Percentiles rank a stretch among this genome's conserved stretches.
Conservation (phyloP, 2,329 filamentous ascomycete genomes). For the Aspergillus phoenicis region DNA sequence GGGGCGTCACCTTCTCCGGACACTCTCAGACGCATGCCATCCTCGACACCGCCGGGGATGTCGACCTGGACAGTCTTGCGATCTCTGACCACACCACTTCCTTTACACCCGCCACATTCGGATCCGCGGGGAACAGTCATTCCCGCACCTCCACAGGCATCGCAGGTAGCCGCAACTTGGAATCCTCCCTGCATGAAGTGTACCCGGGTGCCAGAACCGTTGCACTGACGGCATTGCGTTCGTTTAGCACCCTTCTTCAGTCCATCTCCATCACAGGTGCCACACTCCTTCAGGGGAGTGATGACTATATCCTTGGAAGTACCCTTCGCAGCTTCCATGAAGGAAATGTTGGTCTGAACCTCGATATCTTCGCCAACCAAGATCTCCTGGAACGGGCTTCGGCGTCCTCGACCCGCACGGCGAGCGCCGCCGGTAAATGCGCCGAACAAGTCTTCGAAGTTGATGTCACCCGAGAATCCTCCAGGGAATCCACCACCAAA, state of each 20-base stretch:
- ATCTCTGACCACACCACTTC: slow-evolving; percentile 82
- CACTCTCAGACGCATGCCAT: slow-evolving; percentile 89
- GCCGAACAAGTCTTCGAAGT: slow-evolving; percentile 93
- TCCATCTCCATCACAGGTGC: slow-evolving; percentile 80
- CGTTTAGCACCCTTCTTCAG: slow-evolving; percentile 78
- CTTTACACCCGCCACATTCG: slow-evolving; percentile 77
- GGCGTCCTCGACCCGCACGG: slow-evolving; percentile 56
- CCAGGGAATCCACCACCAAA: slow-evolving; percentile 58
- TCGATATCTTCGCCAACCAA: slow-evolving; percentile 96
- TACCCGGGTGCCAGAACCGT: slow-evolving; percentile 82
- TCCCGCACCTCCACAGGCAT: slow-evolving; percentile 77
- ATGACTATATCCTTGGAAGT: slow-evolving; percentile 84
- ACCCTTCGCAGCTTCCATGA: slow-evolving; percentile 94
- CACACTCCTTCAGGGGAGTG: slow-evolving; percentile 77
- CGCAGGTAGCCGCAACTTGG: slow-evolving; percentile 91
- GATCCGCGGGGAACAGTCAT: slow-evolving; percentile 73
- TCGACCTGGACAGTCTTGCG: slow-evolving; percentile 82
- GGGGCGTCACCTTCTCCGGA: slow-evolving; percentile 86
- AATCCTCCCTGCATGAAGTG: slow-evolving; percentile 92
- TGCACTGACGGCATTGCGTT: slow-evolving; percentile 74
- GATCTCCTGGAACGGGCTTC: slow-evolving; percentile 76
- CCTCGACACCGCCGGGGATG: slow-evolving; percentile 92
- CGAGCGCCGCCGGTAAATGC: slow-evolving; percentile 71
- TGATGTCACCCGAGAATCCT: slow-evolving; percentile 78
- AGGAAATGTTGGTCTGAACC: slow-evolving; percentile 87